phyloP scores from a whole-genome alignment of 768 basidiomycete genomes.

The Suillus occidentalis region DNA sequence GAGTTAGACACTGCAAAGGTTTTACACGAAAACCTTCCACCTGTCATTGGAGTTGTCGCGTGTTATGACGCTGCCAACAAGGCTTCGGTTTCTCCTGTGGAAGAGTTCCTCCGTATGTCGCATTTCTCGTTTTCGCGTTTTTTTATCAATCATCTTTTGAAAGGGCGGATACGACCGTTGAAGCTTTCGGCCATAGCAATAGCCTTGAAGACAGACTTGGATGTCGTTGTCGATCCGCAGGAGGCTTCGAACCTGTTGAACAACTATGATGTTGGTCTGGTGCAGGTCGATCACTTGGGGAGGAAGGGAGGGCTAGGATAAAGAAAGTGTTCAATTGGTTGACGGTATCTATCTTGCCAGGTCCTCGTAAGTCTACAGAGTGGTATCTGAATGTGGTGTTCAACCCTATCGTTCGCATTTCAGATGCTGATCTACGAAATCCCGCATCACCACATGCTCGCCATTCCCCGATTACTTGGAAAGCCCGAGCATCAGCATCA shows the following conservation, averaged over 20 bases:
- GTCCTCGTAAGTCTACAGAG: slow-evolving; percentile 32
- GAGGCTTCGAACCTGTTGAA: slow-evolving; percentile 50
- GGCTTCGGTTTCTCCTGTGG: slow-evolving; percentile 64
- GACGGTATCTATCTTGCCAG: slow-evolving; percentile 61
- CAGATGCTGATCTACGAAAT: slow-evolving; percentile 55
- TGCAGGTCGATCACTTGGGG: slow-evolving; percentile 63
- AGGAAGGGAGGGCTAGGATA: slow-evolving; percentile 69
- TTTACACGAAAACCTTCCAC: slow-evolving; percentile 38
- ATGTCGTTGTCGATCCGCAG: slow-evolving; percentile 54
- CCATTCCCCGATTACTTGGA: slow-evolving; percentile 53
- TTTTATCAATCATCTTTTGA: slow-evolving; percentile 12
- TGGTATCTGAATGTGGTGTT: slow-evolving; percentile 3
- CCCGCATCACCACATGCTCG: slow-evolving; percentile 70
- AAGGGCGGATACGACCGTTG: slow-evolving; percentile 59
- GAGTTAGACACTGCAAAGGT: slow-evolving; percentile 60
- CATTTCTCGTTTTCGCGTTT: slow-evolving; percentile 7
- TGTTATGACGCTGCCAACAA: slow-evolving; percentile 78
- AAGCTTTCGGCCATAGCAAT: slow-evolving; percentile 71
- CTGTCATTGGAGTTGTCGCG: slow-evolving; percentile 78
- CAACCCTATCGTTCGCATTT: slow-evolving; percentile 18
- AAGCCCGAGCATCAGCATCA: slow-evolving; percentile 46
- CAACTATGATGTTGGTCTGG: slow-evolving; percentile 72
- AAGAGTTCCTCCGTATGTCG: slow-evolving; percentile 69
- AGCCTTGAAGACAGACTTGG: slow-evolving; percentile 84
- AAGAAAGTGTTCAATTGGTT: slow-evolving; percentile 72